Conservation (phyloP, 768 basidiomycete genomes). For the Lactifluus hygrophoroides region DNA sequence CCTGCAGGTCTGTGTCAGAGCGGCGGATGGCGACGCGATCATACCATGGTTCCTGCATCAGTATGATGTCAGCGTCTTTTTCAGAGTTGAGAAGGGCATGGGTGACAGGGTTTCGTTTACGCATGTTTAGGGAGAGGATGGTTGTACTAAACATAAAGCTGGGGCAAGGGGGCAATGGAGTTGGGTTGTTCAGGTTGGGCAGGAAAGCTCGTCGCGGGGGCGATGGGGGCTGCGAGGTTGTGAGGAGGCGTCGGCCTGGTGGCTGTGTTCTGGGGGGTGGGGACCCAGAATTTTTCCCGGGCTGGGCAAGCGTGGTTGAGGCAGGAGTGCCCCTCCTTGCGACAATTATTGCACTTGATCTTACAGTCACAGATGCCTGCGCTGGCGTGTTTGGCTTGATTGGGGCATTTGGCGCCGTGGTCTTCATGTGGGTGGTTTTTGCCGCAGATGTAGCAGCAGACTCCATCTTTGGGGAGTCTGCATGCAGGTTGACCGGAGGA, state of each 20-base stretch:
- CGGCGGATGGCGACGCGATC: background rate
- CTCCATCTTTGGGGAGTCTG: background rate
- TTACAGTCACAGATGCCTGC: background rate
- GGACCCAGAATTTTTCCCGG: background rate
- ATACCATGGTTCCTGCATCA: background rate
- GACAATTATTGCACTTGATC: background rate
- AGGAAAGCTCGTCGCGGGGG: no score
- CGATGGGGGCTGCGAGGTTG: no score
- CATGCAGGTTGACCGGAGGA: background rate
- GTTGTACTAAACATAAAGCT: background rate
- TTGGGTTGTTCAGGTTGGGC: no score
- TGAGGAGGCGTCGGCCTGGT: no score
- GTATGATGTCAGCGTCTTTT: background rate
- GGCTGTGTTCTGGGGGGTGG: background rate
- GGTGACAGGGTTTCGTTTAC: background rate
- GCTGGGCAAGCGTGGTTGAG: background rate
- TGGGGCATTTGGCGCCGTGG: background rate
- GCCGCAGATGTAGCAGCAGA: no score
- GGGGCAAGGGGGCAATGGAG: no score
- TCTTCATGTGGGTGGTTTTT: no score
- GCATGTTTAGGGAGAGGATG: background rate
- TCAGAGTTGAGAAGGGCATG: background rate
- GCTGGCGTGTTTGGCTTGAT: background rate
- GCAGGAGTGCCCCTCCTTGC: background rate
- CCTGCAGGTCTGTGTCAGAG: no score